Percentiles rank a stretch among this genome's conserved stretches.
These are phyloP conservation scores for Fraxinus ornus DNA, from an alignment of 305 asterid genomes.

Conservation along the genomic window DNA sequence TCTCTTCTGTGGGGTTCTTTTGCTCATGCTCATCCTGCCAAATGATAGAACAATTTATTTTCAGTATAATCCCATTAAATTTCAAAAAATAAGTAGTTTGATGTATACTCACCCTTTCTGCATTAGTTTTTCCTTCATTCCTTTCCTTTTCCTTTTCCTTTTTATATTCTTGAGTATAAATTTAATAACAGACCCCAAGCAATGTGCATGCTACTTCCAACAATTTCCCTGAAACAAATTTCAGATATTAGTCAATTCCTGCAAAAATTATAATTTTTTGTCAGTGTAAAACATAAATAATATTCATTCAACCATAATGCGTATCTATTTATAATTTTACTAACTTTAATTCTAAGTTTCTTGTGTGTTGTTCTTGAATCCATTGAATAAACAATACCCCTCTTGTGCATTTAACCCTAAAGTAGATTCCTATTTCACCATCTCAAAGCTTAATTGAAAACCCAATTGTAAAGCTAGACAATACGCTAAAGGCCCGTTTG, in stretches of 20 bases:
- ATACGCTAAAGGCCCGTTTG: background rate
- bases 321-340: background rate
- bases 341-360: constrained; percentile 9
- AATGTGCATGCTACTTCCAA: background rate
- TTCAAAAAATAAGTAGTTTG: background rate
- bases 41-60: constrained; percentile 8
- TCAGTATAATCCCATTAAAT: constrained; percentile 23
- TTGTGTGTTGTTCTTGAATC: background rate
- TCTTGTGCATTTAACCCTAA: background rate
- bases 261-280: background rate
- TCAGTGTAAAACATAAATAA: background rate
- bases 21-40: constrained; percentile 40
- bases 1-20: constrained; percentile 36
- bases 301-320: background rate
- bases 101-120: constrained; percentile 7
- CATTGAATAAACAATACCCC: constrained; percentile 14
- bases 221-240: background rate
- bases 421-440: background rate
- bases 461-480: background rate
- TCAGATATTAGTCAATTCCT: background rate
- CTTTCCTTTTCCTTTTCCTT: background rate
- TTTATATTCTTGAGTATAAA: constrained; percentile 3
- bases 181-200: constrained; percentile 43
- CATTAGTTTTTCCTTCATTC: background rate
- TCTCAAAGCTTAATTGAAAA: background rate